Base-by-base conservation (phyloP, 2,329 filamentous ascomycete genomes). In the Penicillium sp. region DNA sequence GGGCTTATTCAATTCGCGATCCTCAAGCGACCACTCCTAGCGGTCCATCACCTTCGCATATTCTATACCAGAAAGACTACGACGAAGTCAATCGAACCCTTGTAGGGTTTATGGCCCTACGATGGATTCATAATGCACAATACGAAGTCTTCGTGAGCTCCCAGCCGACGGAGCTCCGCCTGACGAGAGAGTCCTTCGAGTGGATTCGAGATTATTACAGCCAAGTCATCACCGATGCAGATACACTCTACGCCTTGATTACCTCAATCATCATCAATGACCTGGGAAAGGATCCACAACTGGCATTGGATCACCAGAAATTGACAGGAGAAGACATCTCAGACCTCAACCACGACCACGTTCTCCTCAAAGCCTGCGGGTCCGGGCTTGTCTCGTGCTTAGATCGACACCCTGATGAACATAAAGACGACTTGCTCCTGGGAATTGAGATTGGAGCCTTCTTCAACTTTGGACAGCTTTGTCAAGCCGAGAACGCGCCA, bases 381-480 rank as follows among this genome's bases (percentile, higher is more conserved):
- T 39, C 49, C 45, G 56, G 61, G 5, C 45, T 65, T n/a, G 41
- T 65, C 7, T 6, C 12, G 1, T 60, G 57, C 14, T 37, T 65
- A 15, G 43, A 58, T 5, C 31, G 25, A 2, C 45, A 63, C 1
- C 37, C 57, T 31, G 10, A 17, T 12, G 22, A 54, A 37, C 41
- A 62, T n/a, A 62, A 38, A 20, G 41, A 57, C 7, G 52, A 62
- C 56, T 3, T 62, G 1, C 8, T 62, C 31, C 43, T 45, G 8
- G 57, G 47, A 12, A 64, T 64, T 7, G 47, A 62, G 47, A 57
- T 63, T 20, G 61, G 59, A 5, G 63, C 61, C 0, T 57, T 53
- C 1, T 62, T 65, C 45, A 65, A 63, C 14, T 64, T 65, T 49
- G 61, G 63, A 15, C 63, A 65, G 41, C 31, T 65, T 28, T 59